Conservation (phyloP, 345 rosid genomes). For the Mallotus nudiflorus region DNA sequence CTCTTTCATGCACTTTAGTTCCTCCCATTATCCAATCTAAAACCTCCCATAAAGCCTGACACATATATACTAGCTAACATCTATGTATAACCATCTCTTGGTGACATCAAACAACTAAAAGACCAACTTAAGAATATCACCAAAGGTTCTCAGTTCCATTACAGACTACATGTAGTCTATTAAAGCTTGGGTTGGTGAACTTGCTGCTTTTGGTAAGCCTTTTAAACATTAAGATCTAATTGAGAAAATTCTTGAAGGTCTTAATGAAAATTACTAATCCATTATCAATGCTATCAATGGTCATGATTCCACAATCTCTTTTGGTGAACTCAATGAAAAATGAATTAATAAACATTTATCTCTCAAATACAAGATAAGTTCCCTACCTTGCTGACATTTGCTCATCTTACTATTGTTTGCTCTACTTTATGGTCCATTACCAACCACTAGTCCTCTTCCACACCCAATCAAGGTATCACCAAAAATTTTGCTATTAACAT, state of each 20-base stretch:
- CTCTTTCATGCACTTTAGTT: not conserved
- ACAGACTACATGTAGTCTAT: not conserved
- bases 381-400: no score
- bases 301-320: no score
- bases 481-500: no score
- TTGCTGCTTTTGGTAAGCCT: not conserved
- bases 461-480: no score
- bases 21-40: not conserved
- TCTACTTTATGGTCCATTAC: no score
- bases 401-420: no score
- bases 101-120: not conserved
- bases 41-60: not conserved
- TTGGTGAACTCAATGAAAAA: no score
- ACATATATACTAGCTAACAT: not conserved
- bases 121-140: not conserved
- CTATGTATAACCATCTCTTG: not conserved
- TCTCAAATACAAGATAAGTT: no score
- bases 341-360: no score
- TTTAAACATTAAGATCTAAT: not conserved
- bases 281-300: no score
- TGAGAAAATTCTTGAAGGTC: not conserved
- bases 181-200: not conserved
- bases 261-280: not conserved
- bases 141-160: not conserved
- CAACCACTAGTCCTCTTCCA: no score